Percentiles rank a stretch among this genome's conserved stretches.
These are phyloP conservation scores for Magnolia changhungtana DNA, from an alignment of 164 flowering plant species.

Conservation along the genomic window DNA sequence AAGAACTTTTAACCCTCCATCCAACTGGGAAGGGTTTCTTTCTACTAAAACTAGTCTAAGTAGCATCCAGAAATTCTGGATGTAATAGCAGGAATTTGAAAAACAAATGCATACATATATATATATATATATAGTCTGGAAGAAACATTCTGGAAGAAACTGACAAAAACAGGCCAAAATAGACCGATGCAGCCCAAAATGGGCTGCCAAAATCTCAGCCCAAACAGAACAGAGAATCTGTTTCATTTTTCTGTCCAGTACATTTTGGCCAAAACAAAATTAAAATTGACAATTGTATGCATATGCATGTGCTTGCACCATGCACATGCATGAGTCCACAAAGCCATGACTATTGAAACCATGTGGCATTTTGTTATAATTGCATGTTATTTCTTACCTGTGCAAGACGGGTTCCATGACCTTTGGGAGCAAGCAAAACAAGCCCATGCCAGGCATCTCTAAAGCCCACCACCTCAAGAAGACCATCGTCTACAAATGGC, in stretches of 20 bases:
- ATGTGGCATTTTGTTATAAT: not conserved
- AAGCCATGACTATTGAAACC: too few relatives aligned
- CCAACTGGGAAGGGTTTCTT: too few relatives aligned
- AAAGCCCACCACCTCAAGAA: slow-evolving; percentile 85
- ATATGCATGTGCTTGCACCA: not conserved
- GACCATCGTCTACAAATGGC: slow-evolving; percentile 85
- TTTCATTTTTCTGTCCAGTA: not conserved
- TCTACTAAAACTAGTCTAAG: too few relatives aligned
- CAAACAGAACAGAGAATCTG: not conserved
- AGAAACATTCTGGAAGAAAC: too few relatives aligned
- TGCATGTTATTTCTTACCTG: slow-evolving; percentile 46
- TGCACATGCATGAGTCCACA: not conserved
- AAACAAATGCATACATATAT: too few relatives aligned
- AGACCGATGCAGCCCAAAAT: too few relatives aligned
- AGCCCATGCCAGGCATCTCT: slow-evolving; percentile 96
- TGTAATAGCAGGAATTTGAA: too few relatives aligned
- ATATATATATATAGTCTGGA: too few relatives aligned
- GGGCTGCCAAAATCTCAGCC: too few relatives aligned
- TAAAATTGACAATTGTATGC: not conserved
- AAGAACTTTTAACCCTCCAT: too few relatives aligned
- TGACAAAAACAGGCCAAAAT: too few relatives aligned
- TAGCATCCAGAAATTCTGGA: too few relatives aligned
- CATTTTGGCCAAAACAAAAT: not conserved
- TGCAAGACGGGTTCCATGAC: slow-evolving; percentile 94
- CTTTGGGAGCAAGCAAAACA: slow-evolving; percentile 67